A percentile compares a stretch with the other conserved stretches of the same genome.
These are phyloP conservation scores for Metschnikowia anglica DNA, from an alignment of 805 yeast genomes.

Conservation along the genomic window DNA sequence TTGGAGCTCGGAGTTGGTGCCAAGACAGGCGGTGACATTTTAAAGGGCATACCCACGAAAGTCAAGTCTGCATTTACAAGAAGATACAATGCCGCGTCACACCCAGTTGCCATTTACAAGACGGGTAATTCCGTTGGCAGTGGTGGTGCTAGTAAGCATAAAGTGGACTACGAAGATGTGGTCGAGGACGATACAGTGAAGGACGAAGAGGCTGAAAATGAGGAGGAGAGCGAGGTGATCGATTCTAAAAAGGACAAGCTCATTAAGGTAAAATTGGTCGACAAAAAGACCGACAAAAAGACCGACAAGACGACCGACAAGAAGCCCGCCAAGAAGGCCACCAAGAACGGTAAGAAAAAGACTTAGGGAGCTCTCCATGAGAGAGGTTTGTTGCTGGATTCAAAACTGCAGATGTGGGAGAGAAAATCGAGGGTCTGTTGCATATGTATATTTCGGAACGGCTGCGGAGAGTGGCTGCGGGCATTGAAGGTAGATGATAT, in stretches of 20 bases:
- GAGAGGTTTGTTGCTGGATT: too few relatives aligned
- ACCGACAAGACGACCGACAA: too few relatives aligned
- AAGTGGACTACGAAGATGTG: constrained; percentile 72
- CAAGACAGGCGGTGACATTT: constrained; percentile 36
- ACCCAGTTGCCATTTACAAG: constrained; percentile 82
- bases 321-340: constrained; percentile 7
- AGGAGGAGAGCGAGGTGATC: constrained; percentile 41
- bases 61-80: constrained; percentile 85
- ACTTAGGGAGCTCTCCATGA: too few relatives aligned
- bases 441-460: too few relatives aligned
- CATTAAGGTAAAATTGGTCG: constrained; percentile 43
- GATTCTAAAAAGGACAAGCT: constrained; percentile 63
- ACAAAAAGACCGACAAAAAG: constrained; percentile 23
- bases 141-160: constrained; percentile 26
- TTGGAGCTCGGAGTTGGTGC: constrained; percentile 79
- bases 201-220: constrained; percentile 47
- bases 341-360: constrained; percentile 4
- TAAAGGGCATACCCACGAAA: constrained; percentile 70
- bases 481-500: too few relatives aligned
- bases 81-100: constrained; percentile 69
- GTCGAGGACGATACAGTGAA: constrained; percentile 55
- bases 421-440: too few relatives aligned
- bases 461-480: too few relatives aligned
- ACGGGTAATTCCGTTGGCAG: constrained; percentile 58
- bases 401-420: too few relatives aligned